phyloP scores from a whole-genome alignment of 1,284 basidiomycete species.

The Rhodotorula glutinis region DNA sequence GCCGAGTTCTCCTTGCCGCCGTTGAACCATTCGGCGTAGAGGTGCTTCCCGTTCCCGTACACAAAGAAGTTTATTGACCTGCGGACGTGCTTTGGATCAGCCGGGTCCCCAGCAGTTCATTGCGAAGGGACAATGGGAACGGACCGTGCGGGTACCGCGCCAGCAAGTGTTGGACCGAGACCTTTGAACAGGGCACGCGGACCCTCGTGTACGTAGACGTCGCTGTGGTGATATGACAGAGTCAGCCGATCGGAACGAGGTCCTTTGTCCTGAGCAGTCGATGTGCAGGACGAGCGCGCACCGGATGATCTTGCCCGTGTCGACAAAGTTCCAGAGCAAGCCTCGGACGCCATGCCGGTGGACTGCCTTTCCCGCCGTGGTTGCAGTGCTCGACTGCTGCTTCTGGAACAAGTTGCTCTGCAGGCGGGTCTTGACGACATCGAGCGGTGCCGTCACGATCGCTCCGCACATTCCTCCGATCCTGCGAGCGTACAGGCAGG shows the following conservation, averaged over 20 bases:
- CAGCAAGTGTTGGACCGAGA: conserved; percentile 88
- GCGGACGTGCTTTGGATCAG: not conserved
- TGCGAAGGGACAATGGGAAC: conserved; percentile 18
- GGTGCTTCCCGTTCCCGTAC: conserved; percentile 93
- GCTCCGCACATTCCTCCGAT: conserved; percentile 97
- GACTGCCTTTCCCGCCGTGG: conserved; percentile 41
- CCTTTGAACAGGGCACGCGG: conserved; percentile 89
- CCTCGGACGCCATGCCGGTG: conserved; percentile 51
- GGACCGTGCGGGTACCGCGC: conserved; percentile 85
- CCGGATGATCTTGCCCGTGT: conserved; percentile 86
- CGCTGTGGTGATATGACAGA: conserved; percentile 53
- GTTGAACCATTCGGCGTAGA: conserved; percentile 81
- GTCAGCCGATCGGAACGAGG: not conserved
- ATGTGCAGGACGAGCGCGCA: too few species aligned
- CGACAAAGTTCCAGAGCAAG: conserved; percentile 86
- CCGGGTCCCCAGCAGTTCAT: not conserved
- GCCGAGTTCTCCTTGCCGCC: conserved; percentile 72
- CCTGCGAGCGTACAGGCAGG: conserved; percentile 53
- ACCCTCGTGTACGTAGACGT: conserved; percentile 87
- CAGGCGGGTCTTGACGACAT: conserved; percentile 95
- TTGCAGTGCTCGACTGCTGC: not conserved
- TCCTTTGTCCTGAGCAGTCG: not conserved
- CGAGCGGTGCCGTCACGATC: conserved; percentile 92
- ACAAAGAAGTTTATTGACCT: conserved; percentile 93
- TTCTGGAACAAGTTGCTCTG: conserved; percentile 79